Evolutionary conservation across 2,329 filamentous ascomycete genomes (phyloP).

Genomic region (Alternaria novae-zelandiae): DNA sequence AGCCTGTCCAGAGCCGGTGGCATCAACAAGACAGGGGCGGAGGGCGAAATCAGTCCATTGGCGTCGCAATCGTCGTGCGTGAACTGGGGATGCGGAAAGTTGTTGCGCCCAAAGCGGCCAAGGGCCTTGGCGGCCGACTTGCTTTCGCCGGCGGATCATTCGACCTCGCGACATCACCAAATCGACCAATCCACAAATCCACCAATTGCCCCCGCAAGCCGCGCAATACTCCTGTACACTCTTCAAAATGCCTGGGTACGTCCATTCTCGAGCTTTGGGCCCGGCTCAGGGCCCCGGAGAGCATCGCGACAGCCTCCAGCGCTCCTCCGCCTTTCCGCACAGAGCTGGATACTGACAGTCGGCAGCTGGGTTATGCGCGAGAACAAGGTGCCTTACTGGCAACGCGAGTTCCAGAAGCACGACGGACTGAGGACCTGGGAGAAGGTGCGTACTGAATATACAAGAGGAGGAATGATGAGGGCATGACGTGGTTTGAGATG

Average conservation of each 20-base stretch:
- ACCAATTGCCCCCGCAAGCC: conserved; percentile 43
- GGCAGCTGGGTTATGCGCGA: conserved; percentile 66
- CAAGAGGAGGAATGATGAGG: conserved; percentile 11
- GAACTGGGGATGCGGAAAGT: conserved; percentile 11
- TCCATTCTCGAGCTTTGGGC: conserved; percentile 25
- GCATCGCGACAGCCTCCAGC: conserved; percentile 17
- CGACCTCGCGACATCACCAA: conserved; percentile 37
- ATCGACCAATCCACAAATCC: conserved; percentile 34
- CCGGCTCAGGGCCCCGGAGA: conserved; percentile 2
- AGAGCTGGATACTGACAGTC: conserved; percentile 38
- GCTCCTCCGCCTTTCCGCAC: conserved; percentile 15
- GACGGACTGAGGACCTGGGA: conserved; percentile 76
- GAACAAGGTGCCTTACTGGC: conserved; percentile 78
- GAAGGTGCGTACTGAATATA: conserved; percentile 66
- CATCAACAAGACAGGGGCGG: conserved; percentile 45
- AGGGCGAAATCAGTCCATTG: conserved; percentile 31
- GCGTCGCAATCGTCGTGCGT: conserved; percentile 10
- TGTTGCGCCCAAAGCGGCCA: conserved; percentile 23
- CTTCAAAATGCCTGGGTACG: conserved; percentile 54
- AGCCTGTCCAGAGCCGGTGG: conserved; percentile 54
- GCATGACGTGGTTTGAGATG: not conserved
- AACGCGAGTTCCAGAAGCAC: conserved; percentile 76
- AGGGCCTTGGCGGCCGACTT: conserved; percentile 22
- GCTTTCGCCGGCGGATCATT: conserved; percentile 31
- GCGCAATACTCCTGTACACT: conserved; percentile 41